Conservation (phyloP, 306 rosid genomes). For the Glycine soja region DNA sequence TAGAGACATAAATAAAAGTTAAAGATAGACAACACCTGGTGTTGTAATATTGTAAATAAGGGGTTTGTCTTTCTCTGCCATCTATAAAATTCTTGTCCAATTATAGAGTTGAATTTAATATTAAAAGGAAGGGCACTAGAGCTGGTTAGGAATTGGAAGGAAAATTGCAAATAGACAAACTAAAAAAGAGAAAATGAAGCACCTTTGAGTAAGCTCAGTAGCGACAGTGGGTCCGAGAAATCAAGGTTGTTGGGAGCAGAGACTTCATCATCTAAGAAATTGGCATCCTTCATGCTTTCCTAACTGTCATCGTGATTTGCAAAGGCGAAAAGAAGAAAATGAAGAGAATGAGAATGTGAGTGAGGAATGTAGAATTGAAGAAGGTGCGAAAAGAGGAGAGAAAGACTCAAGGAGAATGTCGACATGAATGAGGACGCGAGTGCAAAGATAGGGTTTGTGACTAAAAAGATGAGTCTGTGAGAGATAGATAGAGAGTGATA, state of each 20-base stretch:
- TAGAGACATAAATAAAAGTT: constrained; percentile 25
- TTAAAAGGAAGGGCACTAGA: constrained; percentile 1
- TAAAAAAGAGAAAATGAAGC: neutral
- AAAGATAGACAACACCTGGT: constrained; percentile 62
- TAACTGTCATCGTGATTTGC: constrained; percentile 36
- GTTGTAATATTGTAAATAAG: constrained; percentile 59
- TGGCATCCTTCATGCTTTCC: constrained; percentile 41
- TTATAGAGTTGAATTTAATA: constrained; percentile 50
- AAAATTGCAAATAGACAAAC: neutral
- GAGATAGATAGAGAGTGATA: too few species aligned
- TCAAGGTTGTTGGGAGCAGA: constrained; percentile 52
- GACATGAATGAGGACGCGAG: too few species aligned
- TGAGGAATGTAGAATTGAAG: too few species aligned
- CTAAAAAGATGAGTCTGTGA: too few species aligned
- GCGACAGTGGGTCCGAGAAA: constrained; percentile 47
- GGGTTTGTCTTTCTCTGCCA: constrained; percentile 55
- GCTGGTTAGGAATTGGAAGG: constrained; percentile 23
- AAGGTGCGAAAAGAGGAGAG: too few species aligned
- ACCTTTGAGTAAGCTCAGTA: too few species aligned
- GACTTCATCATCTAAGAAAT: constrained; percentile 63
- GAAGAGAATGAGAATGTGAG: too few species aligned
- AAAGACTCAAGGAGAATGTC: too few species aligned
- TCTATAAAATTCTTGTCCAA: constrained; percentile 50
- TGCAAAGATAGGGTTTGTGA: too few species aligned
- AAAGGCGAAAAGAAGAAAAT: too few species aligned